Base-by-base conservation (phyloP, 495 filamentous ascomycete species). In the Coniosporium apollinis region DNA sequence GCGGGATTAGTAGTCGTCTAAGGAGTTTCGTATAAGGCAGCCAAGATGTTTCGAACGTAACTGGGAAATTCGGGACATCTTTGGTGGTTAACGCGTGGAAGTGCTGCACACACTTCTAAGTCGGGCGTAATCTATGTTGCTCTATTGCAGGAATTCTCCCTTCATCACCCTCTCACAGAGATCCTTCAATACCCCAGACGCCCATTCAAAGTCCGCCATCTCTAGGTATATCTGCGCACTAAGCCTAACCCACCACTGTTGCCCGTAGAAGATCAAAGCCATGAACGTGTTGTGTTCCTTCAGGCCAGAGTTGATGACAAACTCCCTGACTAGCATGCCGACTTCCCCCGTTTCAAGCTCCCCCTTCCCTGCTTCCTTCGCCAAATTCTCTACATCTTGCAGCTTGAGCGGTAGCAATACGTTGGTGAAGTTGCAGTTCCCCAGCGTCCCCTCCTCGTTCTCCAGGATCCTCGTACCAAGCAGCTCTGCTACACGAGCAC, bases 181-280 rank as follows among this genome's bases (percentile, higher is more conserved):
- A 24, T 66, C 61, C 49, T 68, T 68, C 47, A 91, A 47, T 21
- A 66, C 53, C 28, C 58, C 41, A 0, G 60, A 83, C 14, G 65
- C 65, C 71, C 73, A 81, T 51, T 76, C 72, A 46, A 91, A 91
- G 59, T 94, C 84, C 1, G 61, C 62, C 35, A 70, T 48, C 22
- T 83, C 82, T 24, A 93, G 50, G 55, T 82, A 96, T 0, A 82
- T 61, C 65, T 93, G 82, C 9, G 65, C 82, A 50, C 76, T 82
- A 24, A 93, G 44, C 19, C 87, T 59, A 3, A 64, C 64, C 81
- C 79, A 94, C 47, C 69, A 62, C 19, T 55, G 55, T 2, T 65
- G 66, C 2, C 54, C 59, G 50, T 83, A 76, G 6, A 56, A 55
- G 33, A 67, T 71, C 5, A 81, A 46, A 0, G 74, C 62, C 19